These are phyloP conservation scores for Leccinellum luteum DNA, from an alignment of 768 basidiomycete species.

Conservation along the genomic window DNA sequence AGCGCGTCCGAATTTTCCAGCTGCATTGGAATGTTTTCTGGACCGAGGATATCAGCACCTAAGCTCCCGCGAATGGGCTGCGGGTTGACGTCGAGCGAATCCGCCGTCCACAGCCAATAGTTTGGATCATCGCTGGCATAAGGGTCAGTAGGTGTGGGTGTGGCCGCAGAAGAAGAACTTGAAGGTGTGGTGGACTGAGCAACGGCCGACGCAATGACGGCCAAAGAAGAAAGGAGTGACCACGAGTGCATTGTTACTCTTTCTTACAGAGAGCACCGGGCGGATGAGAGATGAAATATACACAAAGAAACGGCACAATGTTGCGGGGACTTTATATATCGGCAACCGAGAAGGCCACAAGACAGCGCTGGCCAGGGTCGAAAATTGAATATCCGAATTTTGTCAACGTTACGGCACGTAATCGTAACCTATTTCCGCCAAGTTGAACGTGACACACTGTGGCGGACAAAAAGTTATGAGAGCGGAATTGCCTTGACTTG, in stretches of 20 bases:
- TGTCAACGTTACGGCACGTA: neutral
- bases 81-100: conserved; percentile 27
- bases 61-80: conserved; percentile 44
- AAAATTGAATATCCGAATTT: neutral
- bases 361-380: conserved; percentile 3
- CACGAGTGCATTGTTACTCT: conserved; percentile 24
- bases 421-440: neutral
- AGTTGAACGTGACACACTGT: neutral
- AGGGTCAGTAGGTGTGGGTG: conserved; percentile 42
- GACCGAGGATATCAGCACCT: conserved; percentile 52
- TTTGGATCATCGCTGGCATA: conserved; percentile 48
- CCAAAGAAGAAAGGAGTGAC: conserved; percentile 29
- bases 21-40: conserved; percentile 54
- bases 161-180: conserved; percentile 26
- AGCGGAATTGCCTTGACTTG: no score
- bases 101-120: conserved; percentile 37
- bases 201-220: conserved; percentile 17
- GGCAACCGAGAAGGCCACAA: neutral
- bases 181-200: conserved; percentile 20
- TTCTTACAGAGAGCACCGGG: conserved; percentile 12
- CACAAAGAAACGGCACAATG: conserved; percentile 2
- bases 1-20: conserved; percentile 55
- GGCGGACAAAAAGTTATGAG: neutral
- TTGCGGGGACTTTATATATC: conserved; percentile 23
- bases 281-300: conserved; percentile 20